Evolutionary conservation across 2,329 filamentous ascomycete genomes (phyloP).

Genomic region (Aspergillus latus): DNA sequence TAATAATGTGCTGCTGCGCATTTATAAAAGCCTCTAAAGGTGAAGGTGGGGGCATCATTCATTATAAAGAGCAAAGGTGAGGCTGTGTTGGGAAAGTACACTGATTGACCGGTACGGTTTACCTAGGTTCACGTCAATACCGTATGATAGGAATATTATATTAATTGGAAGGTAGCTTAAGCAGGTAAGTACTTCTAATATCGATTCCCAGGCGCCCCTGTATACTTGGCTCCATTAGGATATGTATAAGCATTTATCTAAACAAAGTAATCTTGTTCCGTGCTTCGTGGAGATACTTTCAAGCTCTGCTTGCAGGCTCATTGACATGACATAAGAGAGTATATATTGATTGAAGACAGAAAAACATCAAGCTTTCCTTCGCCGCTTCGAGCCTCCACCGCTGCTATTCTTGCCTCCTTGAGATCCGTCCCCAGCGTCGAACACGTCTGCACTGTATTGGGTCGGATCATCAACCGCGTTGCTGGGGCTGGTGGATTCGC

Average conservation of each 20-base stretch:
- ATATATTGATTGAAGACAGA: not conserved
- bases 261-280: not conserved
- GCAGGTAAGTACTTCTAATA: not conserved
- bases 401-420: slow-evolving; percentile 25
- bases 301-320: slow-evolving; percentile 5
- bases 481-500: slow-evolving; percentile 44
- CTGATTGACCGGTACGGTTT: too few relatives aligned
- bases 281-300: not conserved
- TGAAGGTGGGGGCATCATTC: too few relatives aligned
- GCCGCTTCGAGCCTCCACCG: slow-evolving; percentile 31
- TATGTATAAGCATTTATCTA: not conserved
- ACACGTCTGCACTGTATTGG: slow-evolving; percentile 8
- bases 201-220: not conserved
- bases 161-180: too few relatives aligned
- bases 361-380: slow-evolving; percentile 30
- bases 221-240: not conserved
- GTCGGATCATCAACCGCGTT: slow-evolving; percentile 34
- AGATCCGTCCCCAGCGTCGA: slow-evolving; percentile 17
- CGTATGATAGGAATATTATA: too few relatives aligned
- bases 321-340: not conserved
- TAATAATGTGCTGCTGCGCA: too few relatives aligned
- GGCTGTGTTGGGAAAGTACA: too few relatives aligned
- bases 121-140: too few relatives aligned
- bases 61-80: too few relatives aligned
- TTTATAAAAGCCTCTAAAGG: too few relatives aligned